A percentile compares a stretch with the other conserved stretches of the same genome.
Conservation (phyloP, 345 rosid species). For the Eucalyptus viminalis region DNA sequence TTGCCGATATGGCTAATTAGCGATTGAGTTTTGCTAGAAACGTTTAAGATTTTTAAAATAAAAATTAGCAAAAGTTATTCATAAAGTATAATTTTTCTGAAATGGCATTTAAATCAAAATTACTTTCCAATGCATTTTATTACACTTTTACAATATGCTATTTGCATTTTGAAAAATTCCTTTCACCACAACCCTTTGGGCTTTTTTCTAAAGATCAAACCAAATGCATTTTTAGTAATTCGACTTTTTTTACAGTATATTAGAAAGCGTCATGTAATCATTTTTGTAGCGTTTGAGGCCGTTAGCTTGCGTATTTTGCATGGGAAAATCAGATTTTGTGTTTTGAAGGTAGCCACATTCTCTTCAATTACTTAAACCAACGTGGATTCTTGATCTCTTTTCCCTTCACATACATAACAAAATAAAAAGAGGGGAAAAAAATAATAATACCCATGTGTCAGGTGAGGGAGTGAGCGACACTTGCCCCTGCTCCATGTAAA, state of each 20-base stretch:
- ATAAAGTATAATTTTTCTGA: background rate
- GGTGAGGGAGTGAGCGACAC: background rate
- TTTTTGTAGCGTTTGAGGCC: background rate
- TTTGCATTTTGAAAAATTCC: background rate
- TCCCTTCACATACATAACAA: background rate
- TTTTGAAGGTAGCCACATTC: background rate
- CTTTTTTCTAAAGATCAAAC: rapidly evolving
- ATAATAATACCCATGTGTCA: background rate
- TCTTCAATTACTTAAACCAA: background rate
- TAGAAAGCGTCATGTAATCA: rapidly evolving
- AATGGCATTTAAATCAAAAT: no score
- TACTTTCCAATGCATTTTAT: no score
- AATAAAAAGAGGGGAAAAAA: background rate
- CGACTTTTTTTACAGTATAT: rapidly evolving
- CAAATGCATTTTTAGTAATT: no score
- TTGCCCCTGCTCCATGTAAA: background rate
- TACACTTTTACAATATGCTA: no score
- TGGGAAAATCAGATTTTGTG: background rate
- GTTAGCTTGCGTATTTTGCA: background rate
- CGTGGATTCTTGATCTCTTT: background rate
- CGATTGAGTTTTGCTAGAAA: rapidly evolving
- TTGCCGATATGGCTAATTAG: rapidly evolving
- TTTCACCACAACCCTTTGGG: rapidly evolving
- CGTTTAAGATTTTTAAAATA: rapidly evolving
- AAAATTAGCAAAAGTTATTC: background rate